Base-by-base conservation (phyloP, 78 protist genomes). In the Dictyostelium citrinum region DNA sequence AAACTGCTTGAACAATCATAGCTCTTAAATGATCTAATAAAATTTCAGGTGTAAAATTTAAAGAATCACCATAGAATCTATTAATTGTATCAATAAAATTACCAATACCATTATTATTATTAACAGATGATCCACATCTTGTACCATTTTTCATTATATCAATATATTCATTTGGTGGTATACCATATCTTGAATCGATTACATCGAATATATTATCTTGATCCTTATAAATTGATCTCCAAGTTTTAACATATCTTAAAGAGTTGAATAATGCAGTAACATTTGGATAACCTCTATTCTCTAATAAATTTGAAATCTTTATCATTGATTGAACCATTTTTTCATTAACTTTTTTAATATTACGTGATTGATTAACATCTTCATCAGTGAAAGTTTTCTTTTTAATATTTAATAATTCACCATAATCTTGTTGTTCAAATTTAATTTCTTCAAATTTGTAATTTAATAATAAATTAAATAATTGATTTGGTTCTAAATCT, bases 101-200 rank as follows among this genome's bases (percentile, higher is more conserved):
- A 27, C 76, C 85, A 41, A 88, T 27, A 51, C 80, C 64, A 35
- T 58, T 29, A 8, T 80, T 80, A 6, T n/a, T 29, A 12, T 4
- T 16, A 49, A 5, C 5, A 60, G 72, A 24, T 22, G 24, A 9
- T 17, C n/a, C 1, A 22, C 29, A 20, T 49, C 61, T 58, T 3
- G 70, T 67, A 35, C 58, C 79, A 11, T 24, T 8, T 45, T 90
- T 90, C 29, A 90, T 77, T 1, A 37, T 68, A 7, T 77, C 77
- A 29, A 90, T 90, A 76, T 58, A 90, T n/a, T 82, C 86, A 12
- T 20, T 27, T 81, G 95, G 95, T 29, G 95, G 81, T 35, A 90
- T 72, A 90, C 95, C 95, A 82, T 31, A 90, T 67, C 27, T 68
- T 10, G 39, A 39, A 70, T 90, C 95, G 24, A 90, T 61, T 4